Conservation (phyloP, 2,329 filamentous ascomycete species). For the Teratosphaeria zuluensis region DNA sequence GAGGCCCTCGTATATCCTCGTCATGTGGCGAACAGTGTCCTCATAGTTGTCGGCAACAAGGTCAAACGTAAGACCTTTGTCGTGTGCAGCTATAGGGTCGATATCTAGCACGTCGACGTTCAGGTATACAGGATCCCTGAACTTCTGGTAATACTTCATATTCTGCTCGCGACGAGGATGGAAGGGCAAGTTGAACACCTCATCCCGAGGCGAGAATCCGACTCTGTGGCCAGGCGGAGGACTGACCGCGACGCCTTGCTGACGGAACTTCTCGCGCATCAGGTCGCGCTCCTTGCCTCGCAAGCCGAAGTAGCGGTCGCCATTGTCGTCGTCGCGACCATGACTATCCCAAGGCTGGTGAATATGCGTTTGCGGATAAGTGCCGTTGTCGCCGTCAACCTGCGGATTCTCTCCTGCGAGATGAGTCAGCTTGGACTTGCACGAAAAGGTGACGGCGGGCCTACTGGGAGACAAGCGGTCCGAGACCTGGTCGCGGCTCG, state of each 20-base stretch:
- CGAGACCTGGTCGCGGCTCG: not conserved
- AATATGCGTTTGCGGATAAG: not conserved
- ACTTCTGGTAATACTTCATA: not conserved
- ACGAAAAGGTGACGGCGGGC: not conserved
- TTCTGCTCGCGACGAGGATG: not conserved
- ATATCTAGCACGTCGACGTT: not conserved
- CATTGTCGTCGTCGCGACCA: conserved; percentile 2
- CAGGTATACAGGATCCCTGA: not conserved
- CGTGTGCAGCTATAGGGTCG: not conserved
- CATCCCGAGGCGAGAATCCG: not conserved
- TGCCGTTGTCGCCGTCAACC: conserved; percentile 2
- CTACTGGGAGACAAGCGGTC: not conserved
- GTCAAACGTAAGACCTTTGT: not conserved
- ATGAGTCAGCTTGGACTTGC: not conserved
- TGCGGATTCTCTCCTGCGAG: conserved; percentile 1
- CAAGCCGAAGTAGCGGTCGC: conserved; percentile 5
- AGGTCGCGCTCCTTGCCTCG: not conserved
- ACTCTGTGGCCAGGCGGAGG: not conserved
- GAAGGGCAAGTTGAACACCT: not conserved
- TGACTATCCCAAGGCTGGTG: not conserved
- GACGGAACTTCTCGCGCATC: not conserved
- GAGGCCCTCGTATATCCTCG: not conserved
- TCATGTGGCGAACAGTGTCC: not conserved
- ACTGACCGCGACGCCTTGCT: conserved; percentile 1
- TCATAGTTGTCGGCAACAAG: not conserved